phyloP scores from a whole-genome alignment of 2,329 filamentous ascomycete genomes.

The Penicillium palitans region DNA sequence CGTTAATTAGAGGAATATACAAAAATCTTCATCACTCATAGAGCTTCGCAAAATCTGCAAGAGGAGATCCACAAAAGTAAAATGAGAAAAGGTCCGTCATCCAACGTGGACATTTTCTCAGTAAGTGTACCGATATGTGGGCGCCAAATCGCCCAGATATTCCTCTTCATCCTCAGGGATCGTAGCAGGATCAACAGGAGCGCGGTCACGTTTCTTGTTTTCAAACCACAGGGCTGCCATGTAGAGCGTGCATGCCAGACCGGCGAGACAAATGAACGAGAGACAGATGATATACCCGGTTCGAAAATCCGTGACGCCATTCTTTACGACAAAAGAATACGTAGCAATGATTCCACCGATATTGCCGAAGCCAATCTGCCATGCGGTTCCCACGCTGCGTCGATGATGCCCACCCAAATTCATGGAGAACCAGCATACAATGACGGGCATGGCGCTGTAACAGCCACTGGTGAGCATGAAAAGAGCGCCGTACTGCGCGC shows the following conservation, averaged over 20 bases:
- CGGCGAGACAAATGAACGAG: slow-evolving; percentile 69
- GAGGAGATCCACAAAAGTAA: neutral
- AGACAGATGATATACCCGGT: slow-evolving; percentile 77
- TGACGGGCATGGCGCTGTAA: slow-evolving; percentile 87
- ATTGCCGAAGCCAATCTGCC: slow-evolving; percentile 78
- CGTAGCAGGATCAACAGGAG: slow-evolving; percentile 24
- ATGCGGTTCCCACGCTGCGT: slow-evolving; percentile 69
- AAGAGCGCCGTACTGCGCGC: slow-evolving; percentile 73
- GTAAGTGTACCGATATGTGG: slow-evolving; percentile 44
- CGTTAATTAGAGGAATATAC: neutral
- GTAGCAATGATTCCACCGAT: slow-evolving; percentile 76
- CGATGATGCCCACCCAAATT: slow-evolving; percentile 73
- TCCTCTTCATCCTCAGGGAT: slow-evolving; percentile 37
- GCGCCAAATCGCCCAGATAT: slow-evolving; percentile 43
- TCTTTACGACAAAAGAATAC: slow-evolving; percentile 65
- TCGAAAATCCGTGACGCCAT: slow-evolving; percentile 64
- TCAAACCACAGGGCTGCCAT: slow-evolving; percentile 38
- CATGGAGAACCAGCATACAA: slow-evolving; percentile 82
- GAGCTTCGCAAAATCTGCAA: neutral
- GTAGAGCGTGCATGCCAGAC: slow-evolving; percentile 49
- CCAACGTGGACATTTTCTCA: slow-evolving; percentile 13
- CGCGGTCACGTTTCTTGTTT: slow-evolving; percentile 43
- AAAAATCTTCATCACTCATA: neutral
- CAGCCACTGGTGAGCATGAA: slow-evolving; percentile 79
- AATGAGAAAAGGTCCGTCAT: neutral